Conservation (phyloP, 768 basidiomycete genomes). For the Lactarius deliciosus region DNA sequence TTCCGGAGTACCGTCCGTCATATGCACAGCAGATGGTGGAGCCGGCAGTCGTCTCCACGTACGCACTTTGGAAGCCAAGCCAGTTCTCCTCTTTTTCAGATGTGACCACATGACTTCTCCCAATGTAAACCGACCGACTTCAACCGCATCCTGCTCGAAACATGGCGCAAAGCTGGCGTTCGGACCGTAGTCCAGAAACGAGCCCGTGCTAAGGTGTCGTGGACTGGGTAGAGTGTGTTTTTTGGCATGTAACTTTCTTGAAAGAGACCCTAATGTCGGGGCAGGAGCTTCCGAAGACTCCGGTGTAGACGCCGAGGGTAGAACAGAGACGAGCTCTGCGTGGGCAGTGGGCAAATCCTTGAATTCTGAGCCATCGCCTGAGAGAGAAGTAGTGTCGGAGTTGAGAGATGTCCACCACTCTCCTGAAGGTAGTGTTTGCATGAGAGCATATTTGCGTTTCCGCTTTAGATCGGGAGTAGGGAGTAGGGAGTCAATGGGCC, state of each 20-base stretch:
- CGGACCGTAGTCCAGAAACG: slow-evolving; percentile 77
- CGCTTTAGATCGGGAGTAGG: slow-evolving; percentile 24
- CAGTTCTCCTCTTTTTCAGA: slow-evolving; percentile 42
- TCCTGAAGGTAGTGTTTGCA: slow-evolving; percentile 74
- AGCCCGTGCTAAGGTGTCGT: slow-evolving; percentile 59
- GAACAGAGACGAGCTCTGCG: slow-evolving; percentile 73
- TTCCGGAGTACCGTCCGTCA: slow-evolving; percentile 13
- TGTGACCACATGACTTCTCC: slow-evolving; percentile 58
- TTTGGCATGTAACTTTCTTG: slow-evolving; percentile 42
- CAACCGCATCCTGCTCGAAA: slow-evolving; percentile 75
- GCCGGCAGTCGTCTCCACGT: neutral
- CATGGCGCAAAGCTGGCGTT: slow-evolving; percentile 75
- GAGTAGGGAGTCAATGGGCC: slow-evolving; percentile 36
- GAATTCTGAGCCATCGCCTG: slow-evolving; percentile 41
- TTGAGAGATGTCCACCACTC: slow-evolving; percentile 79
- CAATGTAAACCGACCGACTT: slow-evolving; percentile 61
- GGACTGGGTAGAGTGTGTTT: slow-evolving; percentile 46
- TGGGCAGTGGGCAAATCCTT: slow-evolving; percentile 59
- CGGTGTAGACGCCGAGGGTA: slow-evolving; percentile 55
- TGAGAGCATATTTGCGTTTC: slow-evolving; percentile 65
- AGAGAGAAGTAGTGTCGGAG: slow-evolving; percentile 41
- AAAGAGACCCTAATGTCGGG: slow-evolving; percentile 61
- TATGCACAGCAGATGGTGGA: neutral
- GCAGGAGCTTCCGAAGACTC: slow-evolving; percentile 31
- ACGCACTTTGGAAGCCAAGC: slow-evolving; percentile 33